These are phyloP conservation scores for Ilyonectria robusta DNA, from an alignment of 2,329 filamentous ascomycete genomes.

Conservation along the genomic window DNA sequence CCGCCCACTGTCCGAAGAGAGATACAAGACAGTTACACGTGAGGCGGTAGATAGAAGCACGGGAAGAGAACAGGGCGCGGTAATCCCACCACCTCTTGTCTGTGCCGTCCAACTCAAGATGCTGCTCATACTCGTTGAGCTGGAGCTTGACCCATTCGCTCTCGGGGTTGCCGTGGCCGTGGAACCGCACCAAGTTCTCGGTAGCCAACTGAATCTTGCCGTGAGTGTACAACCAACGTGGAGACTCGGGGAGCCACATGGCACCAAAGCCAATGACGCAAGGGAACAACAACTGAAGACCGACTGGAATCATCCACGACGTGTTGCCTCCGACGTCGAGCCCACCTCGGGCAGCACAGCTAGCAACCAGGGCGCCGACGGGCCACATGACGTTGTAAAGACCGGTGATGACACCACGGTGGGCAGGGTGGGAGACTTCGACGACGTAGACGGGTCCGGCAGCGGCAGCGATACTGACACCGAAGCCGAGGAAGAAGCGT, in stretches of 20 bases:
- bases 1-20: conserved; percentile 64
- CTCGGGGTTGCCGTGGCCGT: conserved; percentile 59
- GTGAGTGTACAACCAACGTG: conserved; percentile 58
- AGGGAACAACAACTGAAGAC: conserved; percentile 58
- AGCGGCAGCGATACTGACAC: conserved; percentile 62
- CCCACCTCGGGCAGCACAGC: conserved; percentile 60
- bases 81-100: conserved; percentile 67
- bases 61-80: conserved; percentile 58
- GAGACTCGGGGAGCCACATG: conserved; percentile 54
- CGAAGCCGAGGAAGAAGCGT: conserved; percentile 73
- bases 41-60: conserved; percentile 59
- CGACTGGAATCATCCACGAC: conserved; percentile 58
- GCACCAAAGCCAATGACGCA: conserved; percentile 50
- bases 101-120: conserved; percentile 60
- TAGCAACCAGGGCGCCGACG: conserved; percentile 63
- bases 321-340: conserved; percentile 49
- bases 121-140: conserved; percentile 60
- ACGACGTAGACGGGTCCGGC: conserved; percentile 64
- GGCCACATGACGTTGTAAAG: conserved; percentile 65
- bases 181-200: conserved; percentile 54
- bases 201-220: conserved; percentile 48
- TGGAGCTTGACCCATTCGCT: conserved; percentile 54
- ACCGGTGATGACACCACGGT: conserved; percentile 67
- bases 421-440: conserved; percentile 62
- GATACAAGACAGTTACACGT: conserved; percentile 59